Conservation (phyloP, 2,329 filamentous ascomycete genomes). For the Colletotrichum chlorophyti region DNA sequence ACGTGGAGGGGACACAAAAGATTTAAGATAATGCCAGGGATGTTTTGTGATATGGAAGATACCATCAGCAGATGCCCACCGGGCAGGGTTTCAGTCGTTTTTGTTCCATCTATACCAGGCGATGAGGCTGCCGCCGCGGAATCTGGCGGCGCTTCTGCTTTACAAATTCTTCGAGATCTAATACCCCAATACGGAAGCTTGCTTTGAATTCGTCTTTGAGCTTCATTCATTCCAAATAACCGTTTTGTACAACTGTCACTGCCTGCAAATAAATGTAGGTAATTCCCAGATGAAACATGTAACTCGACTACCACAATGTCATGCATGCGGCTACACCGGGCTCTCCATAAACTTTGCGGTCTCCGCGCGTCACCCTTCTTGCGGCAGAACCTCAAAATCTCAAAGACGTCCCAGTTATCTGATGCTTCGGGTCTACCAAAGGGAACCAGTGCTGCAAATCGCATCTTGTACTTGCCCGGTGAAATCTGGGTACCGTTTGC, state of each 20-base stretch:
- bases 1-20: constrained; percentile 17
- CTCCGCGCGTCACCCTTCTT: not conserved
- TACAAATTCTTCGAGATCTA: constrained; percentile 5
- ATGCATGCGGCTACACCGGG: too few relatives aligned
- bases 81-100: not conserved
- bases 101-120: constrained; percentile 7
- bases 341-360: not conserved
- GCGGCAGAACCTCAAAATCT: constrained; percentile 35
- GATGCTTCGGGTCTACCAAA: constrained; percentile 19
- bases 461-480: constrained; percentile 45
- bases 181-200: constrained; percentile 4
- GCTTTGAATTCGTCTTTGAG: too few relatives aligned
- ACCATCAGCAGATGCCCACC: not conserved
- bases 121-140: not conserved
- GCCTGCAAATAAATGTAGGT: too few relatives aligned
- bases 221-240: not conserved
- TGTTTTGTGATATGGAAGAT: constrained; percentile 3
- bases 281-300: too few relatives aligned
- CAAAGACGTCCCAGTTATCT: constrained; percentile 24
- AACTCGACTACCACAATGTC: too few relatives aligned
- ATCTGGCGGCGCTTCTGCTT: not conserved
- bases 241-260: too few relatives aligned
- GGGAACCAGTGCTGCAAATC: constrained; percentile 20
- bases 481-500: constrained; percentile 48
- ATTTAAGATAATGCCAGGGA: not conserved